These are phyloP conservation scores for Raphanus sativus DNA, from an alignment of 345 rosid species.

Conservation along the genomic window DNA sequence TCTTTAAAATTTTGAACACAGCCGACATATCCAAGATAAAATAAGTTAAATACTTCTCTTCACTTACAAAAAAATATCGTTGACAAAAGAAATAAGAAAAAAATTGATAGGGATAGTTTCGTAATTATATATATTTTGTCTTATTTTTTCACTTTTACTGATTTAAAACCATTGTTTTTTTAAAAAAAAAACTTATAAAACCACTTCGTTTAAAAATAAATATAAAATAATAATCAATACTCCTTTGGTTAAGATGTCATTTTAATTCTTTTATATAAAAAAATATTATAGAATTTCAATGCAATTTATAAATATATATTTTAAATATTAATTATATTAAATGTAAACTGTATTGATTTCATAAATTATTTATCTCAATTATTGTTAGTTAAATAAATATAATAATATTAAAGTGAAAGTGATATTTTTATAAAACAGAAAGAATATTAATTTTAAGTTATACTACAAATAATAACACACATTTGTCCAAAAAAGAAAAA, in stretches of 20 bases:
- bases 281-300: too few relatives aligned
- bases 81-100: conserved; percentile 3
- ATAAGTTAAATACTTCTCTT: background rate
- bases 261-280: too few relatives aligned
- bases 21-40: conserved; percentile 35
- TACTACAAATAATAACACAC: conserved; percentile 22
- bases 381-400: too few relatives aligned
- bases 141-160: conserved; percentile 16
- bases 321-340: too few relatives aligned
- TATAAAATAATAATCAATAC: background rate
- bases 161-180: background rate
- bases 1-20: conserved; percentile 19
- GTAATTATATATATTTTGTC: conserved; percentile 21
- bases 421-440: too few relatives aligned
- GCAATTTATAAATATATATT: too few relatives aligned
- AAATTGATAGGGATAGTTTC: conserved; percentile 4
- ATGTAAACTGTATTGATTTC: too few relatives aligned
- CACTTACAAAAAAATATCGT: conserved; percentile 1
- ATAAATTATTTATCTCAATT: too few relatives aligned
- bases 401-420: too few relatives aligned
- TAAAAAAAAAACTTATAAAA: too few relatives aligned
- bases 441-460: background rate
- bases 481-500: too few relatives aligned
- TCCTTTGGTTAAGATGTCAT: too few relatives aligned
- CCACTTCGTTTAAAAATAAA: background rate